Evolutionary conservation across 1,139 yeast species (phyloP).

Genomic region (Petasospora fabianii): DNA sequence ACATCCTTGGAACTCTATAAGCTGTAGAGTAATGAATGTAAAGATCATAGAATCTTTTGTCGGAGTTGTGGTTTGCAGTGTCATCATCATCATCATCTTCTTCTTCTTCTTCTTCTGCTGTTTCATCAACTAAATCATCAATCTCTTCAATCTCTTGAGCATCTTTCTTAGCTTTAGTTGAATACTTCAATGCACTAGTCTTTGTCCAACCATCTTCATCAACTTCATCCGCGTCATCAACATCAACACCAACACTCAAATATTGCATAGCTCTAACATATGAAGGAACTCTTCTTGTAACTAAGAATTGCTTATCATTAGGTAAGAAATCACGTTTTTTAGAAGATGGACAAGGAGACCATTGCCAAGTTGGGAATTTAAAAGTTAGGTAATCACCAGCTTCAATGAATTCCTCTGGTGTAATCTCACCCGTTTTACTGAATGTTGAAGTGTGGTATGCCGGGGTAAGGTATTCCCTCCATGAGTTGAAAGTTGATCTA

Average conservation of each 20-base stretch:
- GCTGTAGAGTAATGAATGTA: constrained; percentile 92
- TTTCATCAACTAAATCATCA: constrained; percentile 31
- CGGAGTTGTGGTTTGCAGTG: constrained; percentile 31
- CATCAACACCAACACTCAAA: constrained; percentile 36
- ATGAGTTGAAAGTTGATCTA: constrained; percentile 77
- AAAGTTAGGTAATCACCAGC: constrained; percentile 92
- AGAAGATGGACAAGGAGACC: constrained; percentile 69
- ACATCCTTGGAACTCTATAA: constrained; percentile 93
- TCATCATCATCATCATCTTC: constrained; percentile 38
- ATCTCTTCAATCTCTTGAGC: constrained; percentile 33
- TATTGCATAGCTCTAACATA: constrained; percentile 66
- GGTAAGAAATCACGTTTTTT: constrained; percentile 75
- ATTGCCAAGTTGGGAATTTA: constrained; percentile 96
- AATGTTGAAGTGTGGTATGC: constrained; percentile 80
- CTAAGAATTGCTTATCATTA: constrained; percentile 75
- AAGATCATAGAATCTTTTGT: constrained; percentile 73
- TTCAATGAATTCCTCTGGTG: constrained; percentile 87
- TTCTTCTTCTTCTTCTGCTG: constrained; percentile 42
- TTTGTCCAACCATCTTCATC: constrained; percentile 61
- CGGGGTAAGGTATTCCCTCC: constrained; percentile 92
- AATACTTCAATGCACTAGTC: constrained; percentile 17
- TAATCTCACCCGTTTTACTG: constrained; percentile 79
- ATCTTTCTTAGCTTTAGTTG: constrained; percentile 9
- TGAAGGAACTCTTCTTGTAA: constrained; percentile 88
- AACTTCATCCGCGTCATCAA: constrained; percentile 37